Base-by-base conservation (phyloP, 2,329 filamentous ascomycete genomes). In the Epichloe festucae region DNA sequence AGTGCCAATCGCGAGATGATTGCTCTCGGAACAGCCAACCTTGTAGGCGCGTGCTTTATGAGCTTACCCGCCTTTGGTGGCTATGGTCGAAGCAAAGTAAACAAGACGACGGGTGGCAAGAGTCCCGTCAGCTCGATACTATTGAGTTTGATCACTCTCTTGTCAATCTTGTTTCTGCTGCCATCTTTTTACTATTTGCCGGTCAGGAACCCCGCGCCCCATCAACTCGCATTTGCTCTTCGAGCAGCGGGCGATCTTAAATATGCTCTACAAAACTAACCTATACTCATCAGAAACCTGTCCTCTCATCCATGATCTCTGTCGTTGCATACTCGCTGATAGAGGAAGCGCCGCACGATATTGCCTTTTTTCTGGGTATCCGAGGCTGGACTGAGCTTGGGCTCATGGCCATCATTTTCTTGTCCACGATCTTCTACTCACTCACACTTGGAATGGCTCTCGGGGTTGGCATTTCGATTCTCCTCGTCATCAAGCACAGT, bases 101-200 rank as follows among this genome's bases (percentile, higher is more conserved):
- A 96, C 70, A 84, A 84, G 57, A 86, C 86, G 48, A 97, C 93
- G 1, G 93, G 93, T 38, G 91, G 89, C 34, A 87, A 84, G 65
- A 96, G 87, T 2, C 91, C 91, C 0, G 94, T 97, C 86, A 93
- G 87, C 68, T 95, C 87, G 56, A 79, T 98, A 39, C 81, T 97
- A 48, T 70, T 98, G 51, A 89, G 86, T 55, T 57, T 90, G 42
- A 86, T 97, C 60, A 88, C 91, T 0, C 71, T 96, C 21, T 68
- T 94, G 46, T 88, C 84, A 62, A 84, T 95, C 46, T 63, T 89
- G 41, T 93, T 89, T 62, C 72, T 97, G 45, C 71, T 97, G 31
- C 90, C 91, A 0, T 94, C 89, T 65, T 91, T 98, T 60, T 94
- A 95, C 71, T 97, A 89, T 65, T 78, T 98, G 46, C 93, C 93